Percentiles rank a stretch among this genome's conserved stretches.
Evolutionary conservation across 352 stramenopile species (phyloP).

Genomic region (Pythium utonaiense): DNA sequence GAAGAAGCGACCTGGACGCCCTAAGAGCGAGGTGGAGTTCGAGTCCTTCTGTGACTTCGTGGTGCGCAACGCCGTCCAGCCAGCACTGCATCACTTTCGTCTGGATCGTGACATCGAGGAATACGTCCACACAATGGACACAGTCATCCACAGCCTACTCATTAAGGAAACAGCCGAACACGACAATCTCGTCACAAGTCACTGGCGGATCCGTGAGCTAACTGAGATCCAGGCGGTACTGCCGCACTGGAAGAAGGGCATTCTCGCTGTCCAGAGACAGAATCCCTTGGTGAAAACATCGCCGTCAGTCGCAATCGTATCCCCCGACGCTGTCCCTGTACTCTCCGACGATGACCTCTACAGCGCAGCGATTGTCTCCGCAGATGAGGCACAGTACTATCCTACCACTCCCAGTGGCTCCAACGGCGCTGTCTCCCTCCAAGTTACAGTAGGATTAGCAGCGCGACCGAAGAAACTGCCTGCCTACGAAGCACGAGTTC

Average conservation of each 20-base stretch:
- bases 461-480: slow-evolving; percentile 20
- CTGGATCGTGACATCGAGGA: slow-evolving; percentile 37
- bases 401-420: not conserved
- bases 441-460: not conserved
- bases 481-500: slow-evolving; percentile 23
- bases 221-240: slow-evolving; percentile 40
- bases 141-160: slow-evolving; percentile 39
- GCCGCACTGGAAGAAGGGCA: slow-evolving; percentile 35
- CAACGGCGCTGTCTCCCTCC: not conserved
- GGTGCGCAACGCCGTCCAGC: slow-evolving; percentile 41
- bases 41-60: slow-evolving; percentile 45
- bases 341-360: not conserved
- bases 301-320: not conserved
- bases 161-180: not conserved
- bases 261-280: slow-evolving; percentile 20
- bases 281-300: slow-evolving; percentile 12
- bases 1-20: not conserved
- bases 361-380: not conserved
- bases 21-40: slow-evolving; percentile 37
- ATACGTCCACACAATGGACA: slow-evolving; percentile 42
- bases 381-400: not conserved
- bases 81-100: slow-evolving; percentile 49
- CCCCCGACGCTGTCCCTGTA: not conserved
- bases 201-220: slow-evolving; percentile 34
- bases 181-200: not conserved